Evolutionary conservation across 371 early-diverging fungal genomes (phyloP).

Genomic region (Lichtheimia corymbifera): DNA sequence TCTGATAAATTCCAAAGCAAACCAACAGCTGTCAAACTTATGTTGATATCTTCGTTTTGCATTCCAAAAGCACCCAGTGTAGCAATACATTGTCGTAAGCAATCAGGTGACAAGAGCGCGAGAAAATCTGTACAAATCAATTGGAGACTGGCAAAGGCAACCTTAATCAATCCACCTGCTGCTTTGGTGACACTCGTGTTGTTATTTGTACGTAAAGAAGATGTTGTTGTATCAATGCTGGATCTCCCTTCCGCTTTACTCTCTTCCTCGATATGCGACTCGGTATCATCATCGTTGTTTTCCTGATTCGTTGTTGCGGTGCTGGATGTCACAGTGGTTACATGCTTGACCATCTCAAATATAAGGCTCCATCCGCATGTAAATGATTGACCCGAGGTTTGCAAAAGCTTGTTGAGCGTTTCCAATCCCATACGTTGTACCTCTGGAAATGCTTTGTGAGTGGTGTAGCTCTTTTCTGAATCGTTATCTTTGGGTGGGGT

Average conservation of each 20-base stretch:
- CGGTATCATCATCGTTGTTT: constrained; percentile 6
- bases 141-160: constrained; percentile 92
- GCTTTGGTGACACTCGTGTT: constrained; percentile 14
- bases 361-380: constrained; percentile 87
- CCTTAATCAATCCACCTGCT: constrained; percentile 69
- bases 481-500: constrained; percentile 21
- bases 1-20: constrained; percentile 90
- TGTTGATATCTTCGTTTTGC: constrained; percentile 91
- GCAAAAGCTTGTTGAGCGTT: constrained; percentile 86
- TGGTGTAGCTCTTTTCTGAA: neutral
- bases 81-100: constrained; percentile 81
- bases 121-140: constrained; percentile 96
- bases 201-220: constrained; percentile 22
- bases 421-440: constrained; percentile 87
- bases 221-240: constrained; percentile 32
- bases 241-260: constrained; percentile 17
- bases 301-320: neutral
- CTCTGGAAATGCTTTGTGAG: constrained; percentile 47
- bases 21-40: constrained; percentile 90
- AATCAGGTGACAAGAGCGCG: constrained; percentile 71
- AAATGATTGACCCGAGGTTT: constrained; percentile 89
- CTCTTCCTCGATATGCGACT: constrained; percentile 15
- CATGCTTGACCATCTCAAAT: constrained; percentile 83
- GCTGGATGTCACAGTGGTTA: constrained; percentile 23
- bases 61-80: constrained; percentile 82